Evolutionary conservation across 2,329 filamentous ascomycete genomes (phyloP), one percentile per base, ranked within the genome.

Genomic region (Aspergillus persii): DNA sequence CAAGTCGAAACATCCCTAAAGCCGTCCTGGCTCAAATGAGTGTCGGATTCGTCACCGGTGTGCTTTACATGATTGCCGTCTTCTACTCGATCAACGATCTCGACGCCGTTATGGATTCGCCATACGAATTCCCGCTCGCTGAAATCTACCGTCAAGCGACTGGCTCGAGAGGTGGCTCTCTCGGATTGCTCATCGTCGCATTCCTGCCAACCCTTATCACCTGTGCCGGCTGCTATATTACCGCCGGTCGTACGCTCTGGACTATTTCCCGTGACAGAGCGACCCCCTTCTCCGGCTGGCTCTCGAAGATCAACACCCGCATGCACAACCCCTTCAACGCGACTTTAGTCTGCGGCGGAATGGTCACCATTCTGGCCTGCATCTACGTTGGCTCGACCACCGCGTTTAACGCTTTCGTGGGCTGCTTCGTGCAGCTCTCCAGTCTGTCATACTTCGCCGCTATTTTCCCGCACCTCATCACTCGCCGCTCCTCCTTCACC

Each of bases 181-280:
- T 87, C 44, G 84, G 84, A 3, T 75, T 87, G 8, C 71, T 86
- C n/a, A 78, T 86, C 63, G 81, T 87, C 59, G 75, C 85, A 57
- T 82, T 84, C 68, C 69, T 83, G 7, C 81, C 81, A 9, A 85
- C 84, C 2, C 71, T 84, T 33, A 71, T 86, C 41, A 86, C 83
- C 46, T 73, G 73, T 33, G 66, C 73, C 44, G 85, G 86, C 8
- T 81, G 78, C 61, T 87, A 84, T 70, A 83, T 87, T 62, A 87
- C 85, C 1, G 77, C 80, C 0, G 84, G 86, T n/a, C 82, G 86
- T 7, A 85, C 84, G 61, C 77, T 88, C 3, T 89, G 86, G 86
- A 76, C 75, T 9, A 67, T 78, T 33, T 83, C 85, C 41, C 82
- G 86, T 33, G 86, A 88, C 69, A 81, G 83, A 44, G 85, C 85